phyloP scores from a whole-genome alignment of 2,329 filamentous ascomycete species.

The Penicillium sp. region DNA sequence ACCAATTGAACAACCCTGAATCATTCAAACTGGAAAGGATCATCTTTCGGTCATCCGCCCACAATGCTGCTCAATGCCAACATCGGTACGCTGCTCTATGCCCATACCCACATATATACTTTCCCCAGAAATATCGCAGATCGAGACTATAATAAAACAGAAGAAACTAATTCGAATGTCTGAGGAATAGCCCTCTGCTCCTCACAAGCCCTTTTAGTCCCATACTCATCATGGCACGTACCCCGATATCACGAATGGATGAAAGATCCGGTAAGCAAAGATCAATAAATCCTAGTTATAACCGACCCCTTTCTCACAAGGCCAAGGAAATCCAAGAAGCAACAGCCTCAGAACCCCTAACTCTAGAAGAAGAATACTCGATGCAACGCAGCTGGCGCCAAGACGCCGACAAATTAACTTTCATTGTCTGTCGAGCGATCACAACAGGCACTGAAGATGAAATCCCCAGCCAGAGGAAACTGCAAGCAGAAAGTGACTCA shows the following conservation, averaged over 20 bases:
- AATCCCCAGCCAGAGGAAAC: background rate
- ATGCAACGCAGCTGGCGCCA: slow-evolving; percentile 84
- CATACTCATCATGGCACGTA: slow-evolving; percentile 75
- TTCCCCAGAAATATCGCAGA: background rate
- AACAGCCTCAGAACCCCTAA: slow-evolving; percentile 79
- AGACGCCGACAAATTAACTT: slow-evolving; percentile 80
- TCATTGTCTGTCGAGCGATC: slow-evolving; percentile 64
- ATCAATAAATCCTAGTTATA: background rate
- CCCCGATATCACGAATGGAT: slow-evolving; percentile 82
- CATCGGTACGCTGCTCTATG: slow-evolving; percentile 22
- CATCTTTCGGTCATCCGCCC: background rate
- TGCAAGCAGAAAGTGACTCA: slow-evolving; percentile 46
- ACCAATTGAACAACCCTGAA: background rate
- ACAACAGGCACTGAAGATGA: background rate
- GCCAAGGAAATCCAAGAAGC: slow-evolving; percentile 61
- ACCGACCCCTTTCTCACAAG: background rate
- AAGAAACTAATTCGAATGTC: background rate
- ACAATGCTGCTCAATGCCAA: slow-evolving; percentile 31
- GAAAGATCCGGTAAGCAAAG: slow-evolving; percentile 56
- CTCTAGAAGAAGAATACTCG: slow-evolving; percentile 69
- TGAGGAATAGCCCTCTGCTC: slow-evolving; percentile 55
- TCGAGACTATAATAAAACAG: background rate
- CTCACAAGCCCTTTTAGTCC: slow-evolving; percentile 62
- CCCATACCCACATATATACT: background rate
- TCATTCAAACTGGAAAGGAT: background rate